Conservation (phyloP, 768 basidiomycete species). For the Pisolithus marmoratus region DNA sequence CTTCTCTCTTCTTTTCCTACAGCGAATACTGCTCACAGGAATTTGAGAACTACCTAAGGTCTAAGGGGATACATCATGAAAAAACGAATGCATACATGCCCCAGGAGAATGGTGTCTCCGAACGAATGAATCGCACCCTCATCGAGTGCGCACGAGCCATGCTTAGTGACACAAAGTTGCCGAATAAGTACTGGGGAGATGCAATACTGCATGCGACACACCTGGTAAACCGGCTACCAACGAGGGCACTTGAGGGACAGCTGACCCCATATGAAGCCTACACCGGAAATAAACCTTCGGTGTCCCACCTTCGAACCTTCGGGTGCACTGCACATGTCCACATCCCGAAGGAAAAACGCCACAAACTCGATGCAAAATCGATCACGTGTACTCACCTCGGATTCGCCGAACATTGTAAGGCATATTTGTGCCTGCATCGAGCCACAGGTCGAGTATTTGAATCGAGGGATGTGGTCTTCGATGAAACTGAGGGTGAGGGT, state of each 20-base stretch:
- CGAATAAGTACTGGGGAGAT: slow-evolving; percentile 2
- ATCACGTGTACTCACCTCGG: background rate
- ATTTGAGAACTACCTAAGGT: slow-evolving; percentile 15
- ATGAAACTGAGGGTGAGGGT: background rate
- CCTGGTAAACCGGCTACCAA: background rate
- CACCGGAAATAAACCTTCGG: slow-evolving; percentile 13
- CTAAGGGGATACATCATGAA: slow-evolving; percentile 4
- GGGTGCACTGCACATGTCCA: slow-evolving; percentile 24
- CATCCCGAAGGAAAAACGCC: slow-evolving; percentile 14
- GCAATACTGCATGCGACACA: background rate
- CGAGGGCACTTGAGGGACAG: slow-evolving; percentile 18
- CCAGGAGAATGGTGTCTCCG: slow-evolving; percentile 1
- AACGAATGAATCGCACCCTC: slow-evolving; percentile 1
- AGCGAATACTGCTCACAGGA: slow-evolving; percentile 20
- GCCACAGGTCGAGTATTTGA: too few species aligned
- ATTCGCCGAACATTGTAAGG: background rate
- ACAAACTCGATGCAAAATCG: slow-evolving; percentile 1
- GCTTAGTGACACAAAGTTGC: background rate
- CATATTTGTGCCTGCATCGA: background rate
- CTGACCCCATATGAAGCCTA: too few species aligned
- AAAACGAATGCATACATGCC: slow-evolving; percentile 4
- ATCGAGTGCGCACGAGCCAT: background rate
- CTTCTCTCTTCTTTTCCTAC: too few species aligned
- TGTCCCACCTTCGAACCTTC: slow-evolving; percentile 12
- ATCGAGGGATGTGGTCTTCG: too few species aligned